These are phyloP conservation scores for Mycosarcoma mackinlayi DNA, from an alignment of 1,284 basidiomycete species.

Conservation along the genomic window DNA sequence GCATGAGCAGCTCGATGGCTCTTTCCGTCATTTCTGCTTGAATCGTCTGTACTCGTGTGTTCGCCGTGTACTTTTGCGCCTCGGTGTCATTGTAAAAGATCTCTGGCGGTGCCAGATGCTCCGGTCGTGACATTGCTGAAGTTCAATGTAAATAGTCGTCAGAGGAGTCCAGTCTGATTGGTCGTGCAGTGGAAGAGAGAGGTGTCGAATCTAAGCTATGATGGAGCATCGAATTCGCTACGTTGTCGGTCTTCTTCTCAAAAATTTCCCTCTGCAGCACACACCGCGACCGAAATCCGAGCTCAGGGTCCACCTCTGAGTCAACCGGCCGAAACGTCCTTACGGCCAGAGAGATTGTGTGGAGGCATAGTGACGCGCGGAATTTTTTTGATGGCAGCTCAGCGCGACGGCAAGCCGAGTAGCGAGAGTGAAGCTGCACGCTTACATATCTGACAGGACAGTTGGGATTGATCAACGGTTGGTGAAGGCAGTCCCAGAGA, in stretches of 20 bases:
- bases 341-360: not conserved
- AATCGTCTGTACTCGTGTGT: conserved; percentile 92
- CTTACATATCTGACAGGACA: conserved; percentile 28
- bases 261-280: conserved; percentile 22
- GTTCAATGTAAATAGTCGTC: no score
- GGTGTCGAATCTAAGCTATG: no score
- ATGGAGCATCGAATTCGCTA: not conserved
- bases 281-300: conserved; percentile 22
- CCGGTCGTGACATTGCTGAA: conserved; percentile 99
- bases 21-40: conserved; percentile 98
- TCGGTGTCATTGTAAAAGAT: conserved; percentile 97
- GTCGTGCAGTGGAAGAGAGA: no score
- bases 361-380: conserved; percentile 35
- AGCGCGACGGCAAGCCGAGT: not conserved
- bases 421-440: conserved; percentile 14
- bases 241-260: conserved; percentile 28
- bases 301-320: conserved; percentile 1
- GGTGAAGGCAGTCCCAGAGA: not conserved
- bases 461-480: not conserved
- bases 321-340: conserved; percentile 12
- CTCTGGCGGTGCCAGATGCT: conserved; percentile 94
- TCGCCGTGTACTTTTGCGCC: conserved; percentile 95
- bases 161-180: no score
- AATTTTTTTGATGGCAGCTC: not conserved
- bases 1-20: conserved; percentile 87